Evolutionary conservation across 2,329 filamentous ascomycete species (phyloP), one percentile per base, ranked within the genome.

Genomic region (Sclerotinia spermophila): DNA sequence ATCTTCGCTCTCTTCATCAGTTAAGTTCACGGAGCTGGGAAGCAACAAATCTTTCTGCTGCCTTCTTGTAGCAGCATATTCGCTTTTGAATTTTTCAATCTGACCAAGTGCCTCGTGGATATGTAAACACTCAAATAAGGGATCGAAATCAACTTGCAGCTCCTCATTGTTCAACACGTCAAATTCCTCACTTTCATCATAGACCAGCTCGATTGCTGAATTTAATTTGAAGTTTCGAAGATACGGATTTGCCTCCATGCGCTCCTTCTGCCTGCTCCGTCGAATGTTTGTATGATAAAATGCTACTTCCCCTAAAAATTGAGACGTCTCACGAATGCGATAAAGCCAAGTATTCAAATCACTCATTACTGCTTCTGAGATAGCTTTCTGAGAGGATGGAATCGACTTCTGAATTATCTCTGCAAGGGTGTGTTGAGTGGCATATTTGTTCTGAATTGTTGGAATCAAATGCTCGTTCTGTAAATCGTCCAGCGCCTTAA

Each of bases 261-360:
- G 88, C 77, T 96, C 91, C 79, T 94, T 92, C 78, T 97, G 93
- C 66, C 95, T 87, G 35, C 89, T 88, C 73, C 95, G 88, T 59
- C 96, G 89, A 79, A 96, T 87, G 76, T 97, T 92, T 0, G 96
- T 99, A 78, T 98, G 94, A 78, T 96, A 98, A 79, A 99, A 96
- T 5, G 96, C 94, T 10, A 99, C 93, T 80, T 99, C 96, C 6
- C 96, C 96, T 11, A 99, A 83, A 74, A 97, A 97, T 76, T 97
- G 95, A 1, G 96, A 97, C 27, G 94, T 97, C 81, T 99, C 96
- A 77, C 96, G 90, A 73, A 99, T 97, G 33, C 93, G 90, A 78
- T 92, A 99, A 15, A 99, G 85, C 96, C 96, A 99, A 0, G 94
- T 97, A 79, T 98, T 98, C 69, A 99, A 82, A 81, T 99, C 96